Evolutionary conservation across 441 rosid genomes (phyloP).

Genomic region (Theobroma grandiflorum): DNA sequence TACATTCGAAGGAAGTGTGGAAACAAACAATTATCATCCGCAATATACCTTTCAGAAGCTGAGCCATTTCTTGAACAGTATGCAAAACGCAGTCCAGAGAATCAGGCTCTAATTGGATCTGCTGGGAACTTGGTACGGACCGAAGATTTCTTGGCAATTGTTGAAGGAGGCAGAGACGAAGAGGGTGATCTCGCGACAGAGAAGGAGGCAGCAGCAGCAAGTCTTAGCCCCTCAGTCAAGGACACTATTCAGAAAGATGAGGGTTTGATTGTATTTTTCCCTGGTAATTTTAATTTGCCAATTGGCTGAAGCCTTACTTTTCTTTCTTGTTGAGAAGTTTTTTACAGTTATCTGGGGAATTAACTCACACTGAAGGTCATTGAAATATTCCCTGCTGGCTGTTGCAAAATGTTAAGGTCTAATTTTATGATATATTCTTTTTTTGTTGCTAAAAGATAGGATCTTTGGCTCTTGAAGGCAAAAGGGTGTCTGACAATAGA

Average conservation of each 20-base stretch:
- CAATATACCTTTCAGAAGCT: constrained; percentile 86
- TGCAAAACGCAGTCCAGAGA: constrained; percentile 73
- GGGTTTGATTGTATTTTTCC: constrained; percentile 94
- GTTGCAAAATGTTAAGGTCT: neutral
- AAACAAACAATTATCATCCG: constrained; percentile 71
- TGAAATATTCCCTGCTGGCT: neutral
- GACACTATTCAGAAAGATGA: constrained; percentile 68
- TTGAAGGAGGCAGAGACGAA: constrained; percentile 82
- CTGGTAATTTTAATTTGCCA: constrained; percentile 60
- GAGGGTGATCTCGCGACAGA: constrained; percentile 87
- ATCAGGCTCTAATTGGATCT: constrained; percentile 86
- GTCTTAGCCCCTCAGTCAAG: constrained; percentile 54
- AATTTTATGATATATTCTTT: neutral
- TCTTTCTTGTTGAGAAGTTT: constrained; percentile 10
- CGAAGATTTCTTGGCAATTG: constrained; percentile 87
- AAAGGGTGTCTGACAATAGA: neutral
- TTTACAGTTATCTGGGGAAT: neutral
- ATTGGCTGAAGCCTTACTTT: constrained; percentile 9
- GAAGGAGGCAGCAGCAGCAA: constrained; percentile 51
- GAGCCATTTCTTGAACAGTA: constrained; percentile 96
- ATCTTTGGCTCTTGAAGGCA: neutral
- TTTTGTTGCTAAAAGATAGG: constrained; percentile 9
- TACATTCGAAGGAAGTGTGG: constrained; percentile 78
- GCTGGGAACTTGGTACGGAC: constrained; percentile 81
- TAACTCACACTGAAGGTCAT: neutral